A percentile compares a stretch with the other conserved stretches of the same genome.
phyloP scores from a whole-genome alignment of 805 yeast species.

The Suhomyces prunicola region DNA sequence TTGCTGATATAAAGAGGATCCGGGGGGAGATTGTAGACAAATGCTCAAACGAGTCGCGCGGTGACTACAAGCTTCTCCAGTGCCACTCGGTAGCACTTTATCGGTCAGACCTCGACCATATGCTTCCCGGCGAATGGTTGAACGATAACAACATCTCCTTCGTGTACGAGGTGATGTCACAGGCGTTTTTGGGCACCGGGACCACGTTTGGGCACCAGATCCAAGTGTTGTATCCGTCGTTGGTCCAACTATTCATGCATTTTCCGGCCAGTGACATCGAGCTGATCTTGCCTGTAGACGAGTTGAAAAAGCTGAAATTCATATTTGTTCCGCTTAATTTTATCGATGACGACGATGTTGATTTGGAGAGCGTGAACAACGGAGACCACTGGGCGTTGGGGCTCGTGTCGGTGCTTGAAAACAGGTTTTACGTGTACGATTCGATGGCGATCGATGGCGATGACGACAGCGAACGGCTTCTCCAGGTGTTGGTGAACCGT shows the following conservation, averaged over 20 bases:
- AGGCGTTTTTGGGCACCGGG: conserved; percentile 17
- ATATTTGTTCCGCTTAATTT: conserved; percentile 70
- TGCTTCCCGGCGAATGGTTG: conserved; percentile 68
- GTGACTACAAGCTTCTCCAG: conserved; percentile 37
- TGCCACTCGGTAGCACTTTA: conserved; percentile 58
- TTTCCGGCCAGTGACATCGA: conserved; percentile 42
- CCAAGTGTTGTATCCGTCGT: conserved; percentile 51
- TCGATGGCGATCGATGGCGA: conserved; percentile 38
- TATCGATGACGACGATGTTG: conserved; percentile 41
- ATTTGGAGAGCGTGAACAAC: conserved; percentile 54
- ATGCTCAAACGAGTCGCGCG: conserved; percentile 6
- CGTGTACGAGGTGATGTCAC: conserved; percentile 48
- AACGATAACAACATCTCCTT: conserved; percentile 68
- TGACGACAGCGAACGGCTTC: conserved; percentile 19
- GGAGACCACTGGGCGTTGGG: conserved; percentile 79
- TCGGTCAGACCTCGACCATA: conserved; percentile 53
- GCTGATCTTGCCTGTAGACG: conserved; percentile 30
- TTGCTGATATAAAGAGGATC: conserved; percentile 16
- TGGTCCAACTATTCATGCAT: conserved; percentile 59
- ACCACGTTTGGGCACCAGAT: conserved; percentile 21
- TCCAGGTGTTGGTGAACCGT: conserved; percentile 20
- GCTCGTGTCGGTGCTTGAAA: conserved; percentile 48
- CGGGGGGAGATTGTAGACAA: neutral
- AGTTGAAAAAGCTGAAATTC: conserved; percentile 35
- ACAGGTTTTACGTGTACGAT: conserved; percentile 55